Evolutionary conservation across 2,329 filamentous ascomycete species (phyloP).

Genomic region (Trichophyton mentagrophytes): DNA sequence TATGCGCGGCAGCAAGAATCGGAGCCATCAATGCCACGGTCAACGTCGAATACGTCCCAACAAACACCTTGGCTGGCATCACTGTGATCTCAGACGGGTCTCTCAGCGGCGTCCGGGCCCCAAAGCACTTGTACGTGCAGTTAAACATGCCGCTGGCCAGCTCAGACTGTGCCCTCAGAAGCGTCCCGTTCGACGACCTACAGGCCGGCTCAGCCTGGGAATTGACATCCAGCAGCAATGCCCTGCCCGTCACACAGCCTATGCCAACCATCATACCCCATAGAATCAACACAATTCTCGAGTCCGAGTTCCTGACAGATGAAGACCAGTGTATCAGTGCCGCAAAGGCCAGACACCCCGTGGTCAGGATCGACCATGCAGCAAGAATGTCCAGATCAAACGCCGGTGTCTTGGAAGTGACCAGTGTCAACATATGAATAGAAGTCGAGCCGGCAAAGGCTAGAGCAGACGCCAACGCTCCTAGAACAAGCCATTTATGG

Average conservation of each 20-base stretch:
- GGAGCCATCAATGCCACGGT: slow-evolving; percentile 14
- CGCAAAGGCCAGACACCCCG: slow-evolving; percentile 17
- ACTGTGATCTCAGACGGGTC: slow-evolving; percentile 14
- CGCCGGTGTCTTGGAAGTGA: slow-evolving; percentile 13
- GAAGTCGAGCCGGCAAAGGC: slow-evolving; percentile 19
- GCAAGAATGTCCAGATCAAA: slow-evolving; percentile 19
- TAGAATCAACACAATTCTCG: slow-evolving; percentile 15
- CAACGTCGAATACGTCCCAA: slow-evolving; percentile 12
- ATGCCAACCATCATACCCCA: slow-evolving; percentile 17
- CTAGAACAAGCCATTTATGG: slow-evolving; percentile 21
- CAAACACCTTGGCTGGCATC: slow-evolving; percentile 14
- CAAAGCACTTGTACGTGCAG: slow-evolving; percentile 20
- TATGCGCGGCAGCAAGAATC: slow-evolving; percentile 17
- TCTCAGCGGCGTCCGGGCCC: slow-evolving; percentile 15
- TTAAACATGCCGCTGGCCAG: slow-evolving; percentile 16
- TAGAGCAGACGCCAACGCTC: slow-evolving; percentile 19
- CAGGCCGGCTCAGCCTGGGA: slow-evolving; percentile 15
- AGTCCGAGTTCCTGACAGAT: slow-evolving; percentile 14
- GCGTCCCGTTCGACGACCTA: slow-evolving; percentile 13
- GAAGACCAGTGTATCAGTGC: slow-evolving; percentile 18
- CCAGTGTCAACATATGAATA: slow-evolving; percentile 18
- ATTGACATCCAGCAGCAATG: slow-evolving; percentile 14
- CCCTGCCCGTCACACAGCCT: slow-evolving; percentile 14
- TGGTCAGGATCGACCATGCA: slow-evolving; percentile 18
- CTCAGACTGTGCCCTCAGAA: slow-evolving; percentile 14